A percentile compares a stretch with the other conserved stretches of the same genome.
Evolutionary conservation across 768 basidiomycete genomes (phyloP).

Genomic region (Tremella mesenterica): DNA sequence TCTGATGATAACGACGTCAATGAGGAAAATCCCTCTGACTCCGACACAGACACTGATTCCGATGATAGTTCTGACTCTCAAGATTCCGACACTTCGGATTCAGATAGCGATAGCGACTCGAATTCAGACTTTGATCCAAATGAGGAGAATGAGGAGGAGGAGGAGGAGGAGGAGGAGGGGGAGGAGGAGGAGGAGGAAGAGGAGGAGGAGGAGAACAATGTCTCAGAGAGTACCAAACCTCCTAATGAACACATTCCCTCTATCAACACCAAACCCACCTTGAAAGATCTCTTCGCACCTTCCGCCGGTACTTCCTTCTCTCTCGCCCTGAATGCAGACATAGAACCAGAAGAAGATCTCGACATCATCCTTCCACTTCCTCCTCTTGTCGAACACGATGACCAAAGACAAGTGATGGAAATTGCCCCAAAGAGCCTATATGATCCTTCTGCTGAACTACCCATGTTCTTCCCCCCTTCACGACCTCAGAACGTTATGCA

Average conservation of each 20-base stretch:
- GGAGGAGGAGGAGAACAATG: not conserved
- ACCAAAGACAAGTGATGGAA: no score
- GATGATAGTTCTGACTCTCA: no score
- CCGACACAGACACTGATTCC: no score
- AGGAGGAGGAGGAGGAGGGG: constrained; percentile 1
- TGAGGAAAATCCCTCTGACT: no score
- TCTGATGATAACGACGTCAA: no score
- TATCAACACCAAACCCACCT: constrained; percentile 1
- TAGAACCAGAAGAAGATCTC: constrained; percentile 39
- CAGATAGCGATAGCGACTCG: not conserved
- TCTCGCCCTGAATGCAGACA: constrained; percentile 34
- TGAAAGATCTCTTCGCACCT: constrained; percentile 29
- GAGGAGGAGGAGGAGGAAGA: not conserved
- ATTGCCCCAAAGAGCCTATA: constrained; percentile 14
- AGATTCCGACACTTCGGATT: no score
- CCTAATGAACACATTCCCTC: not conserved
- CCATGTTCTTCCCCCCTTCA: constrained; percentile 31
- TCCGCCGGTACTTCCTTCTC: constrained; percentile 32
- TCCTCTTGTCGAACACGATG: not conserved
- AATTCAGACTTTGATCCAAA: not conserved
- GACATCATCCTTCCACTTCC: constrained; percentile 20
- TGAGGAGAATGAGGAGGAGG: not conserved
- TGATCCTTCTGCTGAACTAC: constrained; percentile 20
- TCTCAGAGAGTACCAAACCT: not conserved
- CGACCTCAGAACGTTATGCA: not conserved